These are phyloP conservation scores for Stagonosporopsis rhizophila DNA, from an alignment of 2,329 filamentous ascomycete species.

Conservation along the genomic window DNA sequence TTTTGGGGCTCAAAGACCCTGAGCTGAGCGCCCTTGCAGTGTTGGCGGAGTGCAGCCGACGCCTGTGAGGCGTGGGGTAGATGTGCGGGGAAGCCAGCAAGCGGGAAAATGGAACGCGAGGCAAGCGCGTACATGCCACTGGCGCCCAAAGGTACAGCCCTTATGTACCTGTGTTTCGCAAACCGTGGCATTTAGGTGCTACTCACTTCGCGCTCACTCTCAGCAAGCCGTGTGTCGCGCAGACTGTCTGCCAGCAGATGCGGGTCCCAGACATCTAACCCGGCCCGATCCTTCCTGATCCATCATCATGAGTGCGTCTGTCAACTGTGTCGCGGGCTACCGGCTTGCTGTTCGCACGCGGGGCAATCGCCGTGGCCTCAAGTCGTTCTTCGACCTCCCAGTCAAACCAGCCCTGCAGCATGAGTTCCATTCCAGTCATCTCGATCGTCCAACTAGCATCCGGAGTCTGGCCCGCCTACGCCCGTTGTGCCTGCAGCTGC, in stretches of 20 bases:
- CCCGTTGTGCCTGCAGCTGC: slow-evolving; percentile 41
- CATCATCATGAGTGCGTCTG: slow-evolving; percentile 42
- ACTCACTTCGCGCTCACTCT: slow-evolving; percentile 21
- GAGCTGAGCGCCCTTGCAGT: slow-evolving; percentile 11
- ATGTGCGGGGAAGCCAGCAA: slow-evolving; percentile 35
- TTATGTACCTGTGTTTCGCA: slow-evolving; percentile 34
- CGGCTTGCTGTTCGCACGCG: slow-evolving; percentile 36
- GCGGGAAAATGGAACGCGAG: slow-evolving; percentile 32
- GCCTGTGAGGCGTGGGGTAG: slow-evolving; percentile 18
- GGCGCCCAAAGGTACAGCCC: slow-evolving; percentile 29
- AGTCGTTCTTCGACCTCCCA: slow-evolving; percentile 19
- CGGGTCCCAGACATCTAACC: slow-evolving; percentile 34
- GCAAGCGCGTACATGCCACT: slow-evolving; percentile 21
- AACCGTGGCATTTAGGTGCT: slow-evolving; percentile 24
- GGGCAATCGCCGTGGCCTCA: slow-evolving; percentile 24
- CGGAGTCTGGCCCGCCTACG: slow-evolving; percentile 37
- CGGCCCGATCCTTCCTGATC: slow-evolving; percentile 30
- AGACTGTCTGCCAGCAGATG: slow-evolving; percentile 39
- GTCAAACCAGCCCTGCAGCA: slow-evolving; percentile 29
- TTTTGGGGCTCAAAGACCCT: slow-evolving; percentile 2
- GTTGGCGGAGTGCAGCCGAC: slow-evolving; percentile 7
- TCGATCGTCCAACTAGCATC: slow-evolving; percentile 23
- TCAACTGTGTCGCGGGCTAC: slow-evolving; percentile 37
- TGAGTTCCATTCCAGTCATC: slow-evolving; percentile 25
- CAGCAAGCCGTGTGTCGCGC: slow-evolving; percentile 18